These are phyloP conservation scores for Scedosporium boydii DNA, from an alignment of 2,329 filamentous ascomycete genomes.

Conservation along the genomic window DNA sequence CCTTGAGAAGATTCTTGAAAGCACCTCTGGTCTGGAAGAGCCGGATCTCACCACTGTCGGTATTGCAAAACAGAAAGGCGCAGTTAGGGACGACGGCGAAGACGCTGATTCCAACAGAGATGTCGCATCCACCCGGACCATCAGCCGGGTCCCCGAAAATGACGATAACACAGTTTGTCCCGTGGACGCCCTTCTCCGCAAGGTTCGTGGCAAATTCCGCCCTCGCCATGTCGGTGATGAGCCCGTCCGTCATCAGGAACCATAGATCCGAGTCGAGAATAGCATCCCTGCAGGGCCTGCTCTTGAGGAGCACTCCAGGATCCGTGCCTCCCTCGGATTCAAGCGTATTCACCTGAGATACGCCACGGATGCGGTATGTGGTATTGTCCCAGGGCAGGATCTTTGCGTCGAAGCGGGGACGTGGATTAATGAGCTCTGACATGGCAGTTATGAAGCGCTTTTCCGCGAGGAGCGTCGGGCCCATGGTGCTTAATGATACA, in stretches of 20 bases:
- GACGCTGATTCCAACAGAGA: conserved; percentile 14
- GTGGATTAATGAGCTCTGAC: background rate
- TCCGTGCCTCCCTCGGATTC: background rate
- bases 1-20: conserved; percentile 10
- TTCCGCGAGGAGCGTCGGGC: background rate
- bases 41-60: conserved; percentile 5
- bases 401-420: background rate
- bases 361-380: background rate
- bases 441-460: background rate
- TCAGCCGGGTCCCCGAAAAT: conserved; percentile 9
- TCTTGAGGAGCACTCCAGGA: background rate
- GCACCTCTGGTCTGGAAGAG: conserved; percentile 13
- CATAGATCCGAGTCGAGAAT: conserved; percentile 9
- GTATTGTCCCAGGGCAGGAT: background rate
- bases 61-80: conserved; percentile 12
- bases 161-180: conserved; percentile 12
- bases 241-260: conserved; percentile 16
- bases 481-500: background rate
- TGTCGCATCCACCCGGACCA: conserved; percentile 9
- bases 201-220: conserved; percentile 10
- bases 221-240: conserved; percentile 5
- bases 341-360: background rate
- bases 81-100: conserved; percentile 14
- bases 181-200: conserved; percentile 11
- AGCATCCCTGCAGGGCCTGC: background rate